Evolutionary conservation across 2,329 filamentous ascomycete genomes (phyloP).

Genomic region (Atkinsonella texensis): DNA sequence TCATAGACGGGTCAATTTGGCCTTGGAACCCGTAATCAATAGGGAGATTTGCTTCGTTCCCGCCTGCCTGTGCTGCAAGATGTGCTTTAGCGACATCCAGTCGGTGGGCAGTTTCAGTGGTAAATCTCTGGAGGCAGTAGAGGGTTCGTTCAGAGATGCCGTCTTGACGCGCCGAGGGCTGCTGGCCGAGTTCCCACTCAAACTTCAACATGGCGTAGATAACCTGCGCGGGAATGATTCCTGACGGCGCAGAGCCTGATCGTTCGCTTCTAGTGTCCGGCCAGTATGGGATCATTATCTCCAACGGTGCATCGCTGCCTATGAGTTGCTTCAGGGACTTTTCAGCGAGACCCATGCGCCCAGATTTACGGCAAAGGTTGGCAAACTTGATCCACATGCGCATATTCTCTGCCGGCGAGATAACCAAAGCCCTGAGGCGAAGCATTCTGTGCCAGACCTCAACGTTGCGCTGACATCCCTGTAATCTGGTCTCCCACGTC

Average conservation of each 20-base stretch:
- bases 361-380: conserved; percentile 93
- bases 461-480: conserved; percentile 91
- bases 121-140: conserved; percentile 49
- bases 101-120: conserved; percentile 43
- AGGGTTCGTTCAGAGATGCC: conserved; percentile 42
- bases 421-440: conserved; percentile 83
- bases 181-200: conserved; percentile 78
- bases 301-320: conserved; percentile 52
- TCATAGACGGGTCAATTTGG: conserved; percentile 29
- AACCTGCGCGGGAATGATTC: conserved; percentile 58
- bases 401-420: conserved; percentile 84
- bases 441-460: conserved; percentile 99
- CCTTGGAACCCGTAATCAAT: conserved; percentile 40
- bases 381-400: conserved; percentile 99
- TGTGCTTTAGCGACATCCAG: conserved; percentile 42
- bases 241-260: conserved; percentile 15
- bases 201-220: conserved; percentile 97
- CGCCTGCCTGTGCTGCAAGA: conserved; percentile 31
- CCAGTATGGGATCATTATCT: conserved; percentile 50
- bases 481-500: conserved; percentile 91
- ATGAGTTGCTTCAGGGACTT: conserved; percentile 90
- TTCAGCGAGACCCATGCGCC: conserved; percentile 86
- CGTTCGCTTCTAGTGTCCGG: conserved; percentile 22
- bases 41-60: conserved; percentile 30
- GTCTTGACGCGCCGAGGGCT: conserved; percentile 29